Conservation (phyloP, 2,329 filamentous ascomycete genomes). For the Coleophoma eucalyptorum region DNA sequence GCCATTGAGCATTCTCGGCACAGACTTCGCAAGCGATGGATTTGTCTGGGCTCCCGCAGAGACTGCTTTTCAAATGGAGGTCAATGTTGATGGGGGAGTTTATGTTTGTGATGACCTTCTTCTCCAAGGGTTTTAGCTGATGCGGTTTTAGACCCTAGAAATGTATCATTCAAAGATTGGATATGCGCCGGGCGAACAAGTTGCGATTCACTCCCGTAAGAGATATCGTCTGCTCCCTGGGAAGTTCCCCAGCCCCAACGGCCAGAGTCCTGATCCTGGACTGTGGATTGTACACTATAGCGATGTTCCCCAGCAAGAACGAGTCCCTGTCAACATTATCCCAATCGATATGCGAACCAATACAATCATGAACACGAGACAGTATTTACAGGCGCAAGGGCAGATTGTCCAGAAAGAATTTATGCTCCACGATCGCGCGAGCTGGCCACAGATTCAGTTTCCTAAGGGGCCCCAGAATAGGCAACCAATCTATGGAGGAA, state of each 20-base stretch:
- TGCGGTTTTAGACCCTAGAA: conserved; percentile 67
- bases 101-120: conserved; percentile 7
- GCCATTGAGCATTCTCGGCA: conserved; percentile 63
- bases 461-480: conserved; percentile 43
- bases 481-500: conserved; percentile 20
- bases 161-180: conserved; percentile 80
- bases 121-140: conserved; percentile 9
- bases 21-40: conserved; percentile 83
- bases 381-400: conserved; percentile 68
- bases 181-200: conserved; percentile 70
- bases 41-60: conserved; percentile 88
- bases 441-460: conserved; percentile 83
- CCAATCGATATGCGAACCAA: conserved; percentile 60
- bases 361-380: conserved; percentile 55
- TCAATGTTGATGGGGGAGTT: conserved; percentile 28
- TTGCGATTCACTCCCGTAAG: conserved; percentile 73
- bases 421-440: conserved; percentile 83
- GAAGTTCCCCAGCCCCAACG: conserved; percentile 65
- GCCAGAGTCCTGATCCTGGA: conserved; percentile 70
- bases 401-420: conserved; percentile 89
- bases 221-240: conserved; percentile 80
- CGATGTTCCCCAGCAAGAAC: conserved; percentile 68
- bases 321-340: conserved; percentile 66
- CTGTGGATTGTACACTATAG: conserved; percentile 93
- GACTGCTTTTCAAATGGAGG: conserved; percentile 69